Percentiles rank a stretch among this genome's conserved stretches.
Conservation (phyloP, 305 asterid genomes). For the Stenogyne calaminthoides region DNA sequence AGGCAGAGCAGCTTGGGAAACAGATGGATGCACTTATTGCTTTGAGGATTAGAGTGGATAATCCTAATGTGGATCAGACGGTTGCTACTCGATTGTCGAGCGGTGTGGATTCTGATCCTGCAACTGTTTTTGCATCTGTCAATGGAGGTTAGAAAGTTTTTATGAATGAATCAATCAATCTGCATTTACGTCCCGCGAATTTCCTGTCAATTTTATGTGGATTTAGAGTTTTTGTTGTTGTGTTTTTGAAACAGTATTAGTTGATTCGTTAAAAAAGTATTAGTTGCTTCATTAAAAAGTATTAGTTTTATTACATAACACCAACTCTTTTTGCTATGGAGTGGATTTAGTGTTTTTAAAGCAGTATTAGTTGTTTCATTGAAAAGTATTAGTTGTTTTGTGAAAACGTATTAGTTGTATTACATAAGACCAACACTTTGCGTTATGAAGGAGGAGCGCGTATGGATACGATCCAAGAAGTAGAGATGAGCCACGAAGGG, state of each 20-base stretch:
- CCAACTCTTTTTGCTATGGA: conserved; percentile 4
- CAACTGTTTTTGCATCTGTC: conserved; percentile 44
- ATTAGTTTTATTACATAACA: no score
- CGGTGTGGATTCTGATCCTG: conserved; percentile 29
- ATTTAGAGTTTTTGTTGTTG: neutral
- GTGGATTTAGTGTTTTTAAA: conserved; percentile 27
- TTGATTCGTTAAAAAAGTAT: no score
- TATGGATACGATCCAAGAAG: conserved; percentile 68
- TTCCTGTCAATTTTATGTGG: no score
- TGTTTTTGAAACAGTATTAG: neutral
- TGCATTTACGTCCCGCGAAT: no score
- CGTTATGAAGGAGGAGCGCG: conserved; percentile 36
- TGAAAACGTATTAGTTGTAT: no score
- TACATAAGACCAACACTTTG: no score
- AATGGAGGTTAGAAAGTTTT: conserved; percentile 42
- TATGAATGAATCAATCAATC: no score
- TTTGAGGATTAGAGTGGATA: conserved; percentile 61
- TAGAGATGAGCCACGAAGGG: conserved; percentile 52
- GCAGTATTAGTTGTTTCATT: no score
- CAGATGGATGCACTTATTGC: conserved; percentile 95
- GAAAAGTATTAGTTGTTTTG: no score
- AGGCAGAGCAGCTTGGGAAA: conserved; percentile 62
- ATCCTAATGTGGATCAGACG: conserved; percentile 39
- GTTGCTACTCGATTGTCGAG: neutral
- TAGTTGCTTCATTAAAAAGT: no score